Evolutionary conservation across 352 stramenopile species (phyloP).

Genomic region (Pythium sukuiense): DNA sequence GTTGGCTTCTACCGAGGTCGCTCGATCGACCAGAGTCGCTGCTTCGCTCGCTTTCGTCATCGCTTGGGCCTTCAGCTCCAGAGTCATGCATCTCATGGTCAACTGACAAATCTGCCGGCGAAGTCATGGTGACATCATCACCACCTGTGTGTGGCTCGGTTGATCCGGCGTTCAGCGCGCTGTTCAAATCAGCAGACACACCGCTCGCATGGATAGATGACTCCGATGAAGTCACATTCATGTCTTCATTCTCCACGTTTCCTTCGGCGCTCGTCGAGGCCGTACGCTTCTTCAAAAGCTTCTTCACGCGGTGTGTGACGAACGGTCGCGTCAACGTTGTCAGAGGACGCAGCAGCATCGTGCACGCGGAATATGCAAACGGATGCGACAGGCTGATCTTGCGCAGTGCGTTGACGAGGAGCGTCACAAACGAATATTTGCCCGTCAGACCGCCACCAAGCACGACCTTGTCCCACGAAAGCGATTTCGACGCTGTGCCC

Average conservation of each 20-base stretch:
- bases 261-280: neutral
- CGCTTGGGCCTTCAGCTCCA: conserved; percentile 37
- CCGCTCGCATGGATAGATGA: neutral
- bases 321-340: conserved; percentile 80
- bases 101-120: conserved; percentile 37
- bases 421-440: conserved; percentile 76
- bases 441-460: conserved; percentile 60
- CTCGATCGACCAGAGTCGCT: conserved; percentile 54
- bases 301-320: conserved; percentile 69
- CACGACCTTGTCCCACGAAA: conserved; percentile 82
- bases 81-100: conserved; percentile 67
- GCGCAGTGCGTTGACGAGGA: conserved; percentile 72
- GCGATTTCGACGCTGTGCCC: conserved; percentile 61
- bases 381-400: conserved; percentile 80
- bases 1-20: conserved; percentile 34
- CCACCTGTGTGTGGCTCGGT: conserved; percentile 19
- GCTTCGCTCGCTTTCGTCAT: conserved; percentile 60
- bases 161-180: neutral
- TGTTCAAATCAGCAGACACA: neutral
- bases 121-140: conserved; percentile 72
- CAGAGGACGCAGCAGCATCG: conserved; percentile 79
- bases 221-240: neutral
- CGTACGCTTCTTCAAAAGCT: conserved; percentile 58
- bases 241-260: neutral
- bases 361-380: conserved; percentile 69